phyloP scores from a whole-genome alignment of 306 rosid species.

The Prunus mongolica region DNA sequence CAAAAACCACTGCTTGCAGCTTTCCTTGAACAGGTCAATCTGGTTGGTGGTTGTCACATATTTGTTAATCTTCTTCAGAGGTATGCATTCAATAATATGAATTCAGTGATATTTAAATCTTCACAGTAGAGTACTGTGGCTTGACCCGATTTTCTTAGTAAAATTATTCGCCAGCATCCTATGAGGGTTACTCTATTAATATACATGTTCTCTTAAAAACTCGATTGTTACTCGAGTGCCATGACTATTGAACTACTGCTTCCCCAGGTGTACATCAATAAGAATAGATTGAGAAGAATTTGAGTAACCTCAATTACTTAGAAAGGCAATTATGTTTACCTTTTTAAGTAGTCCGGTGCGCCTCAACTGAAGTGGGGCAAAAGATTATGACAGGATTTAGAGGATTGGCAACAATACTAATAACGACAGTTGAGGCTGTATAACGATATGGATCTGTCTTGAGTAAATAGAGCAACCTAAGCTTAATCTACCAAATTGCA shows the following conservation, averaged over 20 bases:
- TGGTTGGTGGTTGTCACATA: conserved; percentile 72
- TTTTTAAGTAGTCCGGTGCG: neutral
- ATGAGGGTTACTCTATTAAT: neutral
- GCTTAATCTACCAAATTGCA: neutral
- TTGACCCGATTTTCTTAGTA: neutral
- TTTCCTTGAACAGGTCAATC: conserved; percentile 84
- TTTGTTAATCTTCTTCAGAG: conserved; percentile 96
- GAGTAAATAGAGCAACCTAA: neutral
- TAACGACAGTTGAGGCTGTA: neutral
- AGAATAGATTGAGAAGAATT: neutral
- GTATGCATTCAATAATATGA: conserved; percentile 33
- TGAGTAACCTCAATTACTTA: neutral
- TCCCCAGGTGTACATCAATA: neutral
- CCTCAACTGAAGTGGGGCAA: neutral
- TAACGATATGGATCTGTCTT: neutral
- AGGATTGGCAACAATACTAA: neutral
- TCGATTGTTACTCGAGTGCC: neutral
- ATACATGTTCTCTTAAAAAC: neutral
- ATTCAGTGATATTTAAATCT: neutral
- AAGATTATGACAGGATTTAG: neutral
- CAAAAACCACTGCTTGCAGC: conserved; percentile 74
- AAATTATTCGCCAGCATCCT: neutral
- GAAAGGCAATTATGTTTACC: neutral
- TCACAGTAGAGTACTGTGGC: neutral
- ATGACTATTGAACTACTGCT: neutral